Evolutionary conservation across 116 monocot genomes (phyloP).

Genomic region (Papilionanthe hybrid): DNA sequence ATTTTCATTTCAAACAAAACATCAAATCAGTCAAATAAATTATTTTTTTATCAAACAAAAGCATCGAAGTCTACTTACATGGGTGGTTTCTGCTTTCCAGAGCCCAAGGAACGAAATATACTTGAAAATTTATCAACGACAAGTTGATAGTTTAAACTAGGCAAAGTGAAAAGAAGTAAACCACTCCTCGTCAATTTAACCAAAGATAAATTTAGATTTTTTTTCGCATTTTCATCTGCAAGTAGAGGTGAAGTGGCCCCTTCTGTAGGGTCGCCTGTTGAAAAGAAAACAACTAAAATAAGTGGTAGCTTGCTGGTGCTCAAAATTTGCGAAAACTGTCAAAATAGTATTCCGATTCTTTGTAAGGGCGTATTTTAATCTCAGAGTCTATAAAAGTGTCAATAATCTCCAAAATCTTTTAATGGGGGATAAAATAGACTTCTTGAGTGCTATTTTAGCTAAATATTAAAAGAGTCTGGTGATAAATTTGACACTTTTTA

Average conservation of each 20-base stretch:
- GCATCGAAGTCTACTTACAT: conserved; percentile 41
- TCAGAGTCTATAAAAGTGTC: too few relatives aligned
- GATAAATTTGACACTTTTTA: too few relatives aligned
- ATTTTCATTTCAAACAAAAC: neutral
- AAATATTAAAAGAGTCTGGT: too few relatives aligned
- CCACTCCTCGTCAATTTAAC: conserved; percentile 82
- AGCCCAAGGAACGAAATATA: conserved; percentile 50
- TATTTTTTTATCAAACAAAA: neutral
- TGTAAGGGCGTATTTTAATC: too few relatives aligned
- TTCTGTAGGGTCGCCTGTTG: conserved; percentile 27
- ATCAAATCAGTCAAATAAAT: neutral
- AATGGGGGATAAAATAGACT: too few relatives aligned
- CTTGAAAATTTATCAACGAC: conserved; percentile 42
- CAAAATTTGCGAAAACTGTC: too few relatives aligned
- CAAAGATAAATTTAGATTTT: conserved; percentile 41
- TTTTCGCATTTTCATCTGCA: conserved; percentile 13
- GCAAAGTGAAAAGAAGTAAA: conserved; percentile 72
- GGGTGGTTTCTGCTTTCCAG: conserved; percentile 53
- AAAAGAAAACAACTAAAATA: neutral
- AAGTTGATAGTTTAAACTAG: conserved; percentile 17
- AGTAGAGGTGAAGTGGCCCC: conserved; percentile 11
- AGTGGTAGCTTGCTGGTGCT: neutral
- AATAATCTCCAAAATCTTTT: too few relatives aligned
- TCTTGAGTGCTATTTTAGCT: too few relatives aligned
- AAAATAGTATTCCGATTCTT: too few relatives aligned